These are phyloP conservation scores for Malus sieversii DNA, from an alignment of 306 rosid genomes.

Conservation along the genomic window DNA sequence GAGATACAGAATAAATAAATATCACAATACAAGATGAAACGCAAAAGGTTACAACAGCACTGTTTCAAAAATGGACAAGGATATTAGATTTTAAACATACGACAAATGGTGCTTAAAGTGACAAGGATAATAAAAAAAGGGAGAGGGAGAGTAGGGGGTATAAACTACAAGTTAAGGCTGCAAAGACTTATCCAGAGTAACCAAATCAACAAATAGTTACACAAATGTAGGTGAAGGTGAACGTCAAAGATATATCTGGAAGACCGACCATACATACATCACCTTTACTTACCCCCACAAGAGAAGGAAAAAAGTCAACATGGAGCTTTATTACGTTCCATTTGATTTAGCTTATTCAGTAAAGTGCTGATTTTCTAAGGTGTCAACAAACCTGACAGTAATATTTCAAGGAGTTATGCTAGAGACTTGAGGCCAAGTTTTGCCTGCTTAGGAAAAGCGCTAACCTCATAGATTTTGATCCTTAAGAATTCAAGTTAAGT, in stretches of 20 bases:
- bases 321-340: background rate
- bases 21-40: background rate
- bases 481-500: background rate
- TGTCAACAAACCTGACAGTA: background rate
- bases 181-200: background rate
- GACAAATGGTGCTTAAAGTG: background rate
- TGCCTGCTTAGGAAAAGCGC: background rate
- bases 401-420: background rate
- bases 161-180: background rate
- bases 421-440: background rate
- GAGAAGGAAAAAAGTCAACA: background rate
- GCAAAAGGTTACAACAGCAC: background rate
- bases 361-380: background rate
- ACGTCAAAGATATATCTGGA: background rate
- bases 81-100: background rate
- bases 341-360: background rate
- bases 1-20: constrained; percentile 21
- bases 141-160: background rate
- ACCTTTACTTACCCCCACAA: background rate
- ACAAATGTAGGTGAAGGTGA: constrained; percentile 3
- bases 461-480: background rate
- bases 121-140: background rate
- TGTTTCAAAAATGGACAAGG: background rate
- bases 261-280: background rate
- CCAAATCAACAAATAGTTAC: background rate